Evolutionary conservation across 2,329 filamentous ascomycete species (phyloP).

Genomic region (Ophiocordyceps camponoti-floridani): DNA sequence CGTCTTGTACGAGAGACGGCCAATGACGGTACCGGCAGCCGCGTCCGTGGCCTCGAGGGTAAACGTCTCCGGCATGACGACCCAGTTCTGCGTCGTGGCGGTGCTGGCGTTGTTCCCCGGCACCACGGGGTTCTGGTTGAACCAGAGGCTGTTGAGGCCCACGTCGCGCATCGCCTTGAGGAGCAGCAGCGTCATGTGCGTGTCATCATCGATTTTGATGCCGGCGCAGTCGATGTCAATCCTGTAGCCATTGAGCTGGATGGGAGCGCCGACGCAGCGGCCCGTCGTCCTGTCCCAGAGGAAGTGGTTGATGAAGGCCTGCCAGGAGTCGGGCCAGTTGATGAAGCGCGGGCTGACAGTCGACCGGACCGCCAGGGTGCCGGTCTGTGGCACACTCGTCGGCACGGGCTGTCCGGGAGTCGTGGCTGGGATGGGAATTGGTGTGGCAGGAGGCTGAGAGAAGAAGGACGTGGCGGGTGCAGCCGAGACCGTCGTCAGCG

Average conservation of each 20-base stretch:
- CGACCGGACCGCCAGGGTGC: conserved; percentile 13
- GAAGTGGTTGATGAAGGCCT: conserved; percentile 20
- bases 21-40: conserved; percentile 13
- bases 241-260: conserved; percentile 16
- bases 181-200: conserved; percentile 19
- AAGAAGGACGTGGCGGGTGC: conserved; percentile 15
- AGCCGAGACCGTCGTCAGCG: conserved; percentile 13
- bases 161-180: conserved; percentile 20
- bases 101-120: conserved; percentile 14
- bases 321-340: conserved; percentile 20
- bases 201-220: conserved; percentile 18
- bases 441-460: conserved; percentile 11
- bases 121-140: conserved; percentile 20
- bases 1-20: conserved; percentile 18
- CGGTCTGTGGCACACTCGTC: conserved; percentile 11
- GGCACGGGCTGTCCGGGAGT: conserved; percentile 12
- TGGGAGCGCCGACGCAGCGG: conserved; percentile 13
- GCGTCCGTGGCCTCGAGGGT: conserved; percentile 15
- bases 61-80: conserved; percentile 20
- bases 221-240: conserved; percentile 19
- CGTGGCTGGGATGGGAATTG: conserved; percentile 6
- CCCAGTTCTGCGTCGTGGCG: conserved; percentile 14
- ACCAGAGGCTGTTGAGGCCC: conserved; percentile 19
- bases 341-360: conserved; percentile 19
- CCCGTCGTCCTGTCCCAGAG: conserved; percentile 20